Base-by-base conservation (phyloP, 371 early-diverging fungal genomes). In the Fennellomyces sp. region DNA sequence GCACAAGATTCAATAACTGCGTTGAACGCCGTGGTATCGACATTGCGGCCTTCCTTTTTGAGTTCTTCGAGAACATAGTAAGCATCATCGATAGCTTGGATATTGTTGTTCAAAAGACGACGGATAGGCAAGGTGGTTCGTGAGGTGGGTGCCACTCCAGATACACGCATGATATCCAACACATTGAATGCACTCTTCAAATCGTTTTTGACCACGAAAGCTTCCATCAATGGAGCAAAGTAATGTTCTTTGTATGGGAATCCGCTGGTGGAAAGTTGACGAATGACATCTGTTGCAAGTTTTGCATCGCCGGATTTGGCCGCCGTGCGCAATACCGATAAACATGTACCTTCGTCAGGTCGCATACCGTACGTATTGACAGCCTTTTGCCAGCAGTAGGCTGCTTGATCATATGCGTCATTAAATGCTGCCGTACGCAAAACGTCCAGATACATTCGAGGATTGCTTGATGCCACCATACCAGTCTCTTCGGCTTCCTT, bases 171-270 rank as follows among this genome's bases (percentile, higher is more conserved):
- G 54, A 86, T 79, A 30, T 83, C 76, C 47, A 91, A 64, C 27
- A 87, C 85, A 50, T 80, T 75, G 65, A 92, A 83, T 1, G 89
- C 91, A 27, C 77, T 74, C 71, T 82, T 82, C 65, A 84, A 73
- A 58, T 84, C 85, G 13, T 66, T 58, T 48, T 76, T 73, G 31
- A 59, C 64, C 7, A 86, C 70, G 56, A 89, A 89, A 1, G 92
- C 82, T 49, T 87, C 88, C 54, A 91, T 73, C 33, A 92, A 56
- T 23, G 92, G 88, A 25, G 86, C 84, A 66, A 89, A 83, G 55
- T 92, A 90, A 15, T 78, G 78, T 55, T 89, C 90, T 27, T 80
- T 74, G 42, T 89, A 77, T 23, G 82, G 68, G 63, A 79, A 82
- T 38, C 82, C 87, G 23, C 52, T 65, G 6, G 61, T 73, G 38